Percentiles rank a stretch among this genome's conserved stretches.
phyloP scores from a whole-genome alignment of 2,329 filamentous ascomycete genomes.

The Fusarium goolgardi region DNA sequence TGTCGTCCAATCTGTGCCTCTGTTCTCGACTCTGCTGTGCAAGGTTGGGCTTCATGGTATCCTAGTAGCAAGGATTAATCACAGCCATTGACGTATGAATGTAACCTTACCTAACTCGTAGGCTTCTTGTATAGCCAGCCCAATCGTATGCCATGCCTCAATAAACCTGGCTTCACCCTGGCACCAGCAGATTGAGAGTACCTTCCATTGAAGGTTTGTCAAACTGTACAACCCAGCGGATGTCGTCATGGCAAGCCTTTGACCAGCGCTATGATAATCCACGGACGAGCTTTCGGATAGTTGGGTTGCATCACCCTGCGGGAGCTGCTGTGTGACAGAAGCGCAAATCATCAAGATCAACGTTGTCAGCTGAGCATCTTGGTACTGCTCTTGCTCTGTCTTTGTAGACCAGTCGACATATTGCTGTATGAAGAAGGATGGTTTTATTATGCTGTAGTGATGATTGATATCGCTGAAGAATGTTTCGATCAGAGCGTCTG shows the following conservation, averaged over 20 bases:
- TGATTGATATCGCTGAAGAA: conserved; percentile 28
- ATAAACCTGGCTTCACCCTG: conserved; percentile 19
- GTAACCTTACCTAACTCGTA: conserved; percentile 6
- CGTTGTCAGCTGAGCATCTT: conserved; percentile 12
- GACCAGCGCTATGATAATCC: conserved; percentile 1
- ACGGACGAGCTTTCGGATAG: not conserved
- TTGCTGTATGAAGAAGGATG: conserved; percentile 9
- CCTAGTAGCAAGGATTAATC: not conserved
- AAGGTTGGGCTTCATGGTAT: not conserved
- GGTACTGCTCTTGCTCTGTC: not conserved
- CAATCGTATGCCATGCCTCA: conserved; percentile 20
- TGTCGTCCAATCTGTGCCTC: conserved; percentile 9
- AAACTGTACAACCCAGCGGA: conserved; percentile 1
- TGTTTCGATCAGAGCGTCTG: conserved; percentile 18
- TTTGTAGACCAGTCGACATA: conserved; percentile 9
- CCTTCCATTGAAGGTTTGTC: conserved; percentile 18
- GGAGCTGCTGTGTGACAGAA: conserved; percentile 13
- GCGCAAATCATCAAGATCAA: conserved; percentile 27
- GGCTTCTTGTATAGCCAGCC: conserved; percentile 13
- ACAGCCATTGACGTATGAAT: fast-evolving
- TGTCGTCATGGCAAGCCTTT: not conserved
- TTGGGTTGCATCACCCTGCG: not conserved
- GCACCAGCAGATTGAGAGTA: conserved; percentile 14
- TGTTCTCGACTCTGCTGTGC: not conserved
- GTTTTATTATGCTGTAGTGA: conserved; percentile 21